Conservation (phyloP, 1,139 yeast species). For the Candida labiduridarum region DNA sequence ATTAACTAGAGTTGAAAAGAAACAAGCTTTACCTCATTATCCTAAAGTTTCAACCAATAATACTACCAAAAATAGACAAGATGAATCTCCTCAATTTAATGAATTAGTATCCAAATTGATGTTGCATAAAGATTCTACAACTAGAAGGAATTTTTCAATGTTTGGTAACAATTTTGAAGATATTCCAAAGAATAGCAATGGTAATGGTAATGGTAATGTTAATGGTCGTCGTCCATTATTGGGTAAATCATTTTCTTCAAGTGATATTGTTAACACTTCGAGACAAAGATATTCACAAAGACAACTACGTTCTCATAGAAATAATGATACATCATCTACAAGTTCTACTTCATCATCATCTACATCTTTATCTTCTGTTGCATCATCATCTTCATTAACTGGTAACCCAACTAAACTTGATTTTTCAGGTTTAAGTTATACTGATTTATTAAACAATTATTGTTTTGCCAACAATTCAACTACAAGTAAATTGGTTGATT, state of each 20-base stretch:
- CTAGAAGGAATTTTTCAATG: conserved; percentile 10
- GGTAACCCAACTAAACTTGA: conserved; percentile 5
- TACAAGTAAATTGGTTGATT: background rate
- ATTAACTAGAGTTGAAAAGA: conserved; percentile 16
- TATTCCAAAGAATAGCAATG: conserved; percentile 2
- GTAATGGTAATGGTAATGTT: no score
- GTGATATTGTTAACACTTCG: conserved; percentile 20
- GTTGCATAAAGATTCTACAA: conserved; percentile 10
- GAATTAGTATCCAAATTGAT: conserved; percentile 22
- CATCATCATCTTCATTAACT: background rate
- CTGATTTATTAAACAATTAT: conserved; percentile 34
- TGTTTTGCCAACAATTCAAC: conserved; percentile 33
- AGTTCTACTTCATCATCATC: background rate
- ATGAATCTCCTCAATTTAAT: conserved; percentile 25
- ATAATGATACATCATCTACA: conserved; percentile 7
- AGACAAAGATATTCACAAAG: conserved; percentile 16
- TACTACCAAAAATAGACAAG: conserved; percentile 1
- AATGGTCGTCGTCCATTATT: conserved; percentile 24
- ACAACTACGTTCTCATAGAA: conserved; percentile 9
- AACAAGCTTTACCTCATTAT: background rate
- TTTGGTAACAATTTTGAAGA: conserved; percentile 13
- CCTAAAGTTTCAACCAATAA: background rate
- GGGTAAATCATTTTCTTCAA: conserved; percentile 27
- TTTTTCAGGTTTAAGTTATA: conserved; percentile 25
- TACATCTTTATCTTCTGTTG: background rate